Percentiles rank a stretch among this genome's conserved stretches.
phyloP scores from a whole-genome alignment of 2,329 filamentous ascomycete species.

The Paecilomyces fulvus region DNA sequence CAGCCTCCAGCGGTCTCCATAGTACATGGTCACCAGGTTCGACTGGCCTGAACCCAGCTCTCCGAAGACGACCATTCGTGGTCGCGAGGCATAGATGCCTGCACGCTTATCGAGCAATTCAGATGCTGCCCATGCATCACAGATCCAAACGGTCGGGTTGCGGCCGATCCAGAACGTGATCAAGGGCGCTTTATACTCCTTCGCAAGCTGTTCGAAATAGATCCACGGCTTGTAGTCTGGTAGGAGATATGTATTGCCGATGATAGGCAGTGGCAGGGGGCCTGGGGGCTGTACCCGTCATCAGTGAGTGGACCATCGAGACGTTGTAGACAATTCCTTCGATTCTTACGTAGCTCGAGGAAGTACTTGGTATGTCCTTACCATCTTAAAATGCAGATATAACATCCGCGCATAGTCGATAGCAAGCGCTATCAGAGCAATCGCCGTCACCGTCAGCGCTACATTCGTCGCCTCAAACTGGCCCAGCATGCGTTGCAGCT shows the following conservation, averaged over 20 bases:
- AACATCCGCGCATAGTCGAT: conserved; percentile 18
- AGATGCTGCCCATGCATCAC: conserved; percentile 19
- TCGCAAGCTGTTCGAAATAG: conserved; percentile 47
- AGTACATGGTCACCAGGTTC: conserved; percentile 37
- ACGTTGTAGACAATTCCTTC: not conserved
- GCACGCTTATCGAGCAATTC: conserved; percentile 26
- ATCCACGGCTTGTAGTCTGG: conserved; percentile 51
- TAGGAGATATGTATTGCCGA: conserved; percentile 49
- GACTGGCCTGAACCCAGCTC: conserved; percentile 17
- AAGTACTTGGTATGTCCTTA: conserved; percentile 2
- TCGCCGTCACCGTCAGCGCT: not conserved
- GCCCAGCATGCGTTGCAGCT: conserved; percentile 3
- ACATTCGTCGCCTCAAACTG: conserved; percentile 2
- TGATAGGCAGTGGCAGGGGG: conserved; percentile 45
- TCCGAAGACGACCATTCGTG: conserved; percentile 22
- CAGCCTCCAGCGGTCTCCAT: conserved; percentile 29
- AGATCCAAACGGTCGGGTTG: conserved; percentile 19
- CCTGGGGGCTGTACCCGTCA: conserved; percentile 41
- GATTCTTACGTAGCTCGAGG: not conserved
- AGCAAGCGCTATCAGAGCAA: conserved; percentile 6
- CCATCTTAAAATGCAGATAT: conserved; percentile 17
- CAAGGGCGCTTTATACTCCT: conserved; percentile 40
- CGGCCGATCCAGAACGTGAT: conserved; percentile 51
- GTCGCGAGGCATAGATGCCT: conserved; percentile 21
- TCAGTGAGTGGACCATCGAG: not conserved